A percentile compares a stretch with the other conserved stretches of the same genome.
These are phyloP conservation scores for Aureobasidium sp. DNA, from an alignment of 2,329 filamentous ascomycete species.

Conservation along the genomic window DNA sequence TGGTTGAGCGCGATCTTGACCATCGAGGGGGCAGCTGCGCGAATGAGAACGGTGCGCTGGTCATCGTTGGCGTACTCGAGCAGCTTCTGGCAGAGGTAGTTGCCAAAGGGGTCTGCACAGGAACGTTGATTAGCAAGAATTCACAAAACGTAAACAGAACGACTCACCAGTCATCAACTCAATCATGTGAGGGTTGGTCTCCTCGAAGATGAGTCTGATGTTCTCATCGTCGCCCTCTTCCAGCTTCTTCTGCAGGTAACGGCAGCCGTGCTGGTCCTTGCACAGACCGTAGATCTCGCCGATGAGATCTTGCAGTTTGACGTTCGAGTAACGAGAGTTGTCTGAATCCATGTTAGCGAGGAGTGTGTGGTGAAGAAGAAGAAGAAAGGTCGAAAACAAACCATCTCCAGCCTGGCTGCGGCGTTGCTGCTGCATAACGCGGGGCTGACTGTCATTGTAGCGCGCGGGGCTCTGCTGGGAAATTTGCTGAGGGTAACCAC, in stretches of 20 bases:
- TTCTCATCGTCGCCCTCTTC: slow-evolving; percentile 79
- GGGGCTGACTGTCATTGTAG: slow-evolving; percentile 61
- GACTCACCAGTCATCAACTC: slow-evolving; percentile 77
- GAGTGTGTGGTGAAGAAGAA: background rate
- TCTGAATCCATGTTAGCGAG: slow-evolving; percentile 17
- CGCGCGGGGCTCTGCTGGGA: slow-evolving; percentile 41
- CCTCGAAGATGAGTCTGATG: slow-evolving; percentile 85
- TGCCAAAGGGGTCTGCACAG: slow-evolving; percentile 76
- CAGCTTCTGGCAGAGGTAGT: slow-evolving; percentile 98
- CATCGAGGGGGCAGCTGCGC: slow-evolving; percentile 80
- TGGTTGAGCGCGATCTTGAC: slow-evolving; percentile 93
- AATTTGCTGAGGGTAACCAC: slow-evolving; percentile 43
- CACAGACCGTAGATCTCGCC: slow-evolving; percentile 84
- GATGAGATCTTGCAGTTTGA: slow-evolving; percentile 68
- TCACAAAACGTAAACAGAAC: background rate
- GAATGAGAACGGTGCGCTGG: slow-evolving; percentile 84
- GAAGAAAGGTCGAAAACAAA: slow-evolving; percentile 25
- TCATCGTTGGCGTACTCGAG: slow-evolving; percentile 92
- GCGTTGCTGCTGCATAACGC: slow-evolving; percentile 60
- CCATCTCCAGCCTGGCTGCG: slow-evolving; percentile 67
- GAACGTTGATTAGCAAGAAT: slow-evolving; percentile 19
- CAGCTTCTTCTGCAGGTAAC: slow-evolving; percentile 93
- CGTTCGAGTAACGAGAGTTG: slow-evolving; percentile 69
- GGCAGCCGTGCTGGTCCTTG: slow-evolving; percentile 97
- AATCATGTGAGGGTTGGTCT: slow-evolving; percentile 87